Evolutionary conservation across 2,329 filamentous ascomycete species (phyloP).

Genomic region (Botrytis cinerea): DNA sequence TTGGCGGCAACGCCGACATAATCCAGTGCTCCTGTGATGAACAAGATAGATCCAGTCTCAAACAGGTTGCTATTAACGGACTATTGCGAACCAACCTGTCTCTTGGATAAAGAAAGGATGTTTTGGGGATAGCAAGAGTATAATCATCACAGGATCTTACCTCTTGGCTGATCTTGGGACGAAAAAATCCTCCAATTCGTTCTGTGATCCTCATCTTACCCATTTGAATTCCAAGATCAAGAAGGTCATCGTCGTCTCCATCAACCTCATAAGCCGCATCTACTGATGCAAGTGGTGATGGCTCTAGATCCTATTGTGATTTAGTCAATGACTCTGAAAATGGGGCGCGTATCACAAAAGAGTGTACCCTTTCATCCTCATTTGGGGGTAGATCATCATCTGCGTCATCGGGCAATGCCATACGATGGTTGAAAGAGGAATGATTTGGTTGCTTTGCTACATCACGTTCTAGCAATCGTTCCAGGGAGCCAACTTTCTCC

Average conservation of each 20-base stretch:
- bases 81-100: slow-evolving; percentile 27
- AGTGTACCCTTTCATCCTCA: slow-evolving; percentile 54
- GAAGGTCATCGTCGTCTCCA: slow-evolving; percentile 64
- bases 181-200: slow-evolving; percentile 70
- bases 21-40: not conserved
- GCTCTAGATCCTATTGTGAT: slow-evolving; percentile 52
- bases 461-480: slow-evolving; percentile 69
- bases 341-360: not conserved
- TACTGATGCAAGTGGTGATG: slow-evolving; percentile 61
- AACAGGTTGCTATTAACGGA: not conserved
- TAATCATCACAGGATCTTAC: slow-evolving; percentile 46
- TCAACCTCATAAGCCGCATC: slow-evolving; percentile 70
- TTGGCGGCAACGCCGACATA: too few species aligned
- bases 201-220: slow-evolving; percentile 75
- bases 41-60: not conserved
- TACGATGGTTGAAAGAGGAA: slow-evolving; percentile 26
- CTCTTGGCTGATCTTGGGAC: slow-evolving; percentile 71
- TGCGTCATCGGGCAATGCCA: slow-evolving; percentile 49
- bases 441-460: slow-evolving; percentile 52
- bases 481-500: slow-evolving; percentile 73
- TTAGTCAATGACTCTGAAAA: not conserved
- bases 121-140: slow-evolving; percentile 38
- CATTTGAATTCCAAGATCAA: slow-evolving; percentile 71
- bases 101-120: not conserved
- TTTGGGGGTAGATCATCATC: slow-evolving; percentile 48